Conservation (phyloP, 805 yeast genomes). For the Yarrowia phangngaensis region DNA sequence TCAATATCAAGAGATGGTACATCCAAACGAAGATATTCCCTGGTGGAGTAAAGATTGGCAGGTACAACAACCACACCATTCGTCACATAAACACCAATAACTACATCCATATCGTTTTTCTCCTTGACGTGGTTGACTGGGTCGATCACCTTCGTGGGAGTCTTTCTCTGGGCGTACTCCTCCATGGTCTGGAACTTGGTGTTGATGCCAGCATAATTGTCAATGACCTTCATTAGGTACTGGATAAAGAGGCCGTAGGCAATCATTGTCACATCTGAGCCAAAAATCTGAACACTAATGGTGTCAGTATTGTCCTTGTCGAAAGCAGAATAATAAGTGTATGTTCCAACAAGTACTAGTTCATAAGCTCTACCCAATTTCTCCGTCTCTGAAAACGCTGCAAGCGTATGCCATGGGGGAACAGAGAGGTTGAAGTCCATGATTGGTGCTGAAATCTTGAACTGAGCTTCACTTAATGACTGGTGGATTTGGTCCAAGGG, state of each 20-base stretch:
- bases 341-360: slow-evolving; percentile 60
- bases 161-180: slow-evolving; percentile 53
- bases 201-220: slow-evolving; percentile 86
- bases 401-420: slow-evolving; percentile 89
- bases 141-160: slow-evolving; percentile 29
- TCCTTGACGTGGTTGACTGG: slow-evolving; percentile 26
- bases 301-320: slow-evolving; percentile 69
- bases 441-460: slow-evolving; percentile 44
- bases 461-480: slow-evolving; percentile 32
- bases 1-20: slow-evolving; percentile 71
- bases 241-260: slow-evolving; percentile 76
- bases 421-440: slow-evolving; percentile 64
- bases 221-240: slow-evolving; percentile 70
- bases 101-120: slow-evolving; percentile 71
- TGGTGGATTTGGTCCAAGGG: slow-evolving; percentile 51
- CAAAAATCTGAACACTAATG: slow-evolving; percentile 58
- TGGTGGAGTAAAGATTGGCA: slow-evolving; percentile 59
- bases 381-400: slow-evolving; percentile 60
- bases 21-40: slow-evolving; percentile 56
- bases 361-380: slow-evolving; percentile 65
- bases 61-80: slow-evolving; percentile 75
- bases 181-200: slow-evolving; percentile 81
- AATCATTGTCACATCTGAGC: slow-evolving; percentile 63
- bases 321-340: slow-evolving; percentile 55
- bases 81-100: slow-evolving; percentile 64